Conservation (phyloP, 78 protist species). For the Dictyostelium intermedium region DNA sequence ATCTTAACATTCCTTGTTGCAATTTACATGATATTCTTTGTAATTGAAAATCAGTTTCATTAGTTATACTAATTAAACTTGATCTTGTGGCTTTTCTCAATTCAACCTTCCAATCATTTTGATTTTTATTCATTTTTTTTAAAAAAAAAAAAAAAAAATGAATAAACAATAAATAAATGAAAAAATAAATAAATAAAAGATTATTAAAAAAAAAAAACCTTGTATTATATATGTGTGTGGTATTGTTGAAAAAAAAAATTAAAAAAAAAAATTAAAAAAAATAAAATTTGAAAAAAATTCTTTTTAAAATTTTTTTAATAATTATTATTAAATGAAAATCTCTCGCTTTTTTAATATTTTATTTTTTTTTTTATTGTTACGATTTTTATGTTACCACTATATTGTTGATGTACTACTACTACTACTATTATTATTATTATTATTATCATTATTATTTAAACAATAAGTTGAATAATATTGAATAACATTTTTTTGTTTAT, state of each 20-base stretch:
- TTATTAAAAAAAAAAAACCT: not conserved
- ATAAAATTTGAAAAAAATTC: no score
- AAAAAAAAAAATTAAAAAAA: no score
- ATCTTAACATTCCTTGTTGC: constrained; percentile 68
- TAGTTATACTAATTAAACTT: constrained; percentile 17
- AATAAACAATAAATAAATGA: not conserved
- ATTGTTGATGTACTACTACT: no score
- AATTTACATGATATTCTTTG: constrained; percentile 68
- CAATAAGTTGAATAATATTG: constrained; percentile 51
- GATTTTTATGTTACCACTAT: no score
- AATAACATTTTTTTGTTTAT: constrained; percentile 53
- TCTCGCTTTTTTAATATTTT: not conserved
- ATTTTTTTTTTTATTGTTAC: no score
- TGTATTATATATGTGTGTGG: not conserved
- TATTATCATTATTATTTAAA: not conserved
- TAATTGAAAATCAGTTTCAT: constrained; percentile 66
- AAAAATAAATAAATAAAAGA: not conserved
- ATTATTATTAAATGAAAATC: no score
- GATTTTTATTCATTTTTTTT: not conserved
- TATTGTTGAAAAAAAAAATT: no score
- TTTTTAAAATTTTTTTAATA: no score
- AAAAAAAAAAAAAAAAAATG: not conserved
- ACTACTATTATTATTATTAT: no score
- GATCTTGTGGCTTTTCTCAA: constrained; percentile 62
- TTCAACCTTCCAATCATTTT: constrained; percentile 63